Base-by-base conservation (phyloP, 2,329 filamentous ascomycete species). In the Neophaeococcomyces mojaviensis region DNA sequence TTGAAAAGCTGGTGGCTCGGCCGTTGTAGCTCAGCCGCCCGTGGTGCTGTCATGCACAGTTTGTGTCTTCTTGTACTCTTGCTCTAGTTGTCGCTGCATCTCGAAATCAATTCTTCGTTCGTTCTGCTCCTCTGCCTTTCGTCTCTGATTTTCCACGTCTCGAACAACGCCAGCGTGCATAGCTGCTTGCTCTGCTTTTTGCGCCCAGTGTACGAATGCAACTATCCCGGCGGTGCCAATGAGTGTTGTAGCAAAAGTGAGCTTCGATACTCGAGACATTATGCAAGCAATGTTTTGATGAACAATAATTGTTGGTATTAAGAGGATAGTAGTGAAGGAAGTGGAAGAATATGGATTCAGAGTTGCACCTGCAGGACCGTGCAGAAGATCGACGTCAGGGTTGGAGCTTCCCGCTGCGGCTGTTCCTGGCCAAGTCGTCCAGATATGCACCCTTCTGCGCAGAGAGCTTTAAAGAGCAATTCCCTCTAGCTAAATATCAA, bases 151-250 rank as follows among this genome's bases (percentile, higher is more conserved):
- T 62, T 97, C 90, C 74, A 96, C 85, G 61, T 98, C 92, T 53
- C 90, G 86, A 54, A 97, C 72, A 34, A 98, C 92, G 36, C 92
- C 92, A 55, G 84, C 79, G 61, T 98, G 92, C 92, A 98, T 98
- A 47, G 87, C 86, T 54, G 79, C 77, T 73, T 86, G 82, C 63
- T 98, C 92, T 28, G 77, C 75, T 59, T 83, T 80, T 65, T 98
- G 92, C 57, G 88, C 80, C 68, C 85, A 89, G 64, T 98, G 92
- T 38, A 98, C 92, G 58, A 94, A 81, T 55, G 81, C 70, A 52
- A 98, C 80, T 39, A 89, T 94, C 53, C 78, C 73, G 43, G 79
- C 75, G 20, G 90, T 84, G 57, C 86, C 82, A 53, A 87, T 68
- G 28, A 86, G 84, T 1, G 89, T 95, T 36, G 78, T 79, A 42